Conservation (phyloP, 1,139 yeast species). For the Suhomyces ambrosiae region DNA sequence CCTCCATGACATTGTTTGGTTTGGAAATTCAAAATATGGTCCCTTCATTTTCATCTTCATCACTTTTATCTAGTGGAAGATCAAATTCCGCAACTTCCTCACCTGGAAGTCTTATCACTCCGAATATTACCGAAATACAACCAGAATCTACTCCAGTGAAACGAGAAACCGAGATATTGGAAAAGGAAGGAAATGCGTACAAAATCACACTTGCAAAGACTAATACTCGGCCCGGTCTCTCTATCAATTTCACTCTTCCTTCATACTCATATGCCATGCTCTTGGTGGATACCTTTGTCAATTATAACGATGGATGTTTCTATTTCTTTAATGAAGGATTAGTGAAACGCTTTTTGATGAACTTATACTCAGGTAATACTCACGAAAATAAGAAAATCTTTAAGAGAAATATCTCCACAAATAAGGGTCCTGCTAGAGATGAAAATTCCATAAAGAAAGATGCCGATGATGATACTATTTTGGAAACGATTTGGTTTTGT, state of each 20-base stretch:
- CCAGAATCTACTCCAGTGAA: conserved; percentile 14
- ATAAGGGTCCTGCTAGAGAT: conserved; percentile 35
- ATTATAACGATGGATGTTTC: conserved; percentile 82
- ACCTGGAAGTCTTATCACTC: conserved; percentile 11
- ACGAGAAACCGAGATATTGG: conserved; percentile 52
- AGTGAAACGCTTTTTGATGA: conserved; percentile 64
- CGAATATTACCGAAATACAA: conserved; percentile 11
- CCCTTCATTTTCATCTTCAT: conserved; percentile 31
- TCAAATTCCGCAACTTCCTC: conserved; percentile 14
- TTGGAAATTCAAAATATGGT: conserved; percentile 70
- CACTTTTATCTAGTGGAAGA: conserved; percentile 18
- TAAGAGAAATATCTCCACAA: conserved; percentile 39
- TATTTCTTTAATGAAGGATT: conserved; percentile 84
- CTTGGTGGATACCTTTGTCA: conserved; percentile 72
- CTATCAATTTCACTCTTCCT: conserved; percentile 71
- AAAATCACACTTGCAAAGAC: conserved; percentile 68
- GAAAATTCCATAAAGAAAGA: conserved; percentile 48
- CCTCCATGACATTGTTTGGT: conserved; percentile 80
- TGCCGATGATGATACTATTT: conserved; percentile 56
- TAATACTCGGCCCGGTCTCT: conserved; percentile 64
- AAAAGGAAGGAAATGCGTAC: conserved; percentile 75
- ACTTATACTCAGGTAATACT: conserved; percentile 55
- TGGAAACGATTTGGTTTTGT: conserved; percentile 82
- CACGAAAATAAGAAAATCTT: conserved; percentile 43
- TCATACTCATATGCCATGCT: conserved; percentile 76